Evolutionary conservation across 805 yeast genomes (phyloP), one percentile per base, ranked within the genome.

Genomic region (Kodamaea leandrae): DNA sequence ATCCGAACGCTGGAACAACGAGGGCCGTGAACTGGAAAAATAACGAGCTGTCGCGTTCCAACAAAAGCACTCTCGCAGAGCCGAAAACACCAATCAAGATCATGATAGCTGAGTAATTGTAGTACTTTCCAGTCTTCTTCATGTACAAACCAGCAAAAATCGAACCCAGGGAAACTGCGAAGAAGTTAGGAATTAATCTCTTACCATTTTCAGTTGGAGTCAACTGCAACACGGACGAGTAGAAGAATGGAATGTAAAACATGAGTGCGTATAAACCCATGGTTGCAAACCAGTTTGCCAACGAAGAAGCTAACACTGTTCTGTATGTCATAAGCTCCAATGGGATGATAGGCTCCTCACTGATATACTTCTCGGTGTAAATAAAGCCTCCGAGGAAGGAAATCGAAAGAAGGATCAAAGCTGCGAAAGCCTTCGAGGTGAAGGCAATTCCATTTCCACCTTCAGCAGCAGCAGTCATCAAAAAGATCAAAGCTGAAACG

Each of bases 171-270:
- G 89, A 77, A 7, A 82, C 80, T 10, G 84, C 86, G 32, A 83
- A 52, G 52, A 86, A 85, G 53, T 83, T 83, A 7, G 87, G 85
- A 20, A 81, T 58, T 42, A 79, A 57, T 47, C 86, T 64, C 20
- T 70, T 49, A 4, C 88, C 88, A 28, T 77, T 76, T 43, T 77
- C 64, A 5, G 83, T 74, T 2, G 86, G 76, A 3, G 76, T 54
- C 27, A 77, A 57, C 10, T 70, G 72, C 46, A 72, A 55, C 2
- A 79, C 85, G 0, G 85, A 63, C 12, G 76, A 63, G 58, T 76
- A 80, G 53, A 71, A 84, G 14, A 87, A 71, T 1, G 96, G 96
- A 3, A 81, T 71, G 59, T 81, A 86, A 62, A 72, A 87, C 41
- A 86, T 56, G 48, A 72, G 70, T 1, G 88, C 66, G 56, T 76